Conservation (phyloP, 306 rosid genomes). For the Urtica urens region DNA sequence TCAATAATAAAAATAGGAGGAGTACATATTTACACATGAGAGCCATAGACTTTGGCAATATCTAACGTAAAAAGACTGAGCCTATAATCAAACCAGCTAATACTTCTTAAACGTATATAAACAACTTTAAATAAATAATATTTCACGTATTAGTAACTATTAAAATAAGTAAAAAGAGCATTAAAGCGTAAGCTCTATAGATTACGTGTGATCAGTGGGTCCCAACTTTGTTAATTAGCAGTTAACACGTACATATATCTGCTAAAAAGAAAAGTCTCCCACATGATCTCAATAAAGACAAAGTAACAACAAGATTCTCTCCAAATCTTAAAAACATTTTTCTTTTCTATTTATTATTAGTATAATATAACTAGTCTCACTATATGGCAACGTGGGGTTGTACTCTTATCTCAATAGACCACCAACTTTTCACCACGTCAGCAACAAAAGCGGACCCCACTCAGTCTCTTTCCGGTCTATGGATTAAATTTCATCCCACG, state of each 20-base stretch:
- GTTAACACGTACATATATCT: slow-evolving; percentile 6
- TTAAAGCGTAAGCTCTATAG: background rate
- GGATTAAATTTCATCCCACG: no score
- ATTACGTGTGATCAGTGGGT: slow-evolving; percentile 4
- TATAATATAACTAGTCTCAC: no score
- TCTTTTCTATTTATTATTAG: no score
- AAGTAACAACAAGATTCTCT: background rate
- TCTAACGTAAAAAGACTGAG: no score
- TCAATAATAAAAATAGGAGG: background rate
- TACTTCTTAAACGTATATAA: no score
- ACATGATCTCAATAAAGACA: background rate
- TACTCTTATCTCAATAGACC: slow-evolving; percentile 10
- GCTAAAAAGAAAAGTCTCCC: background rate
- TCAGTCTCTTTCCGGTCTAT: no score
- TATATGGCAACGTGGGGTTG: slow-evolving; percentile 47
- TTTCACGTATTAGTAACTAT: background rate
- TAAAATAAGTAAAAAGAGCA: background rate
- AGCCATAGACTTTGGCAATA: background rate
- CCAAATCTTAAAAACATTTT: no score
- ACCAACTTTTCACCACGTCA: slow-evolving; percentile 11
- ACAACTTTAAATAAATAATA: background rate
- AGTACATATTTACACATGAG: background rate
- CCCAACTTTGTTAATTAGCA: background rate
- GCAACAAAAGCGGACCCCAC: background rate
- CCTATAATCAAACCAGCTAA: no score